Evolutionary conservation across 2,329 filamentous ascomycete genomes (phyloP), one percentile per base, ranked within the genome.

Genomic region (Aspergillus flavus): DNA sequence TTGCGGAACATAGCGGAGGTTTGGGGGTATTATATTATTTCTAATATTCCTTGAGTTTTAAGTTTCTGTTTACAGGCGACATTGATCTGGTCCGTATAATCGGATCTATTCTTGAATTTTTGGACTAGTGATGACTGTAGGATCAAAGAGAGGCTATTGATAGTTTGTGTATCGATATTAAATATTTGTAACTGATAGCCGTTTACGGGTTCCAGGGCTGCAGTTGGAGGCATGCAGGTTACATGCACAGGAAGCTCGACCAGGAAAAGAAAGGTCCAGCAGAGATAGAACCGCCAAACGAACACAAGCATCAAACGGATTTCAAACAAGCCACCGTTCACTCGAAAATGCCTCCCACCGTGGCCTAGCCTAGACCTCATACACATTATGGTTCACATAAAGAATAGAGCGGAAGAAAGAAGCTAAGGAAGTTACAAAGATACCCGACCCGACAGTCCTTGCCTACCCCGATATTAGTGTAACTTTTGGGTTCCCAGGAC

Each of bases 391-490:
- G 16, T 32, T 32, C 28, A 32, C 48, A 32, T 34, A 52, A 23
- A 12, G 10, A n/a, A 10, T 50, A 28, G 45, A 50, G 10, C 23
- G 14, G 26, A 28, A 50, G 21, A 30, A 30, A 50, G 41, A 58
- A 45, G 26, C 41, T 45, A n/a, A 30, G 19, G 16, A n/a, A 21
- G 30, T 11, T 32, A 52, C 48, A 52, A 34, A 30, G 41, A n/a
- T 46, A 43, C 19, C 39, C 12, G 41, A 28, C n/a, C 57, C 23
- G 28, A 14, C 28, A 34, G 7, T 26, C 45, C 45, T 19, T 39
- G 19, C 53, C 45, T 45, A 61, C 62, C 58, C 62, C 60, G 65
- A 41, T 66, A 61, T 59, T 64, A 60, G 61, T 63, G 62, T 63
- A 59, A 55, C 43, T 57, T 55, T 63, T 52, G 19, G 19, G 19